Evolutionary conservation across 192 early-diverging fungal genomes (phyloP).

Genomic region (Podila minutissima): DNA sequence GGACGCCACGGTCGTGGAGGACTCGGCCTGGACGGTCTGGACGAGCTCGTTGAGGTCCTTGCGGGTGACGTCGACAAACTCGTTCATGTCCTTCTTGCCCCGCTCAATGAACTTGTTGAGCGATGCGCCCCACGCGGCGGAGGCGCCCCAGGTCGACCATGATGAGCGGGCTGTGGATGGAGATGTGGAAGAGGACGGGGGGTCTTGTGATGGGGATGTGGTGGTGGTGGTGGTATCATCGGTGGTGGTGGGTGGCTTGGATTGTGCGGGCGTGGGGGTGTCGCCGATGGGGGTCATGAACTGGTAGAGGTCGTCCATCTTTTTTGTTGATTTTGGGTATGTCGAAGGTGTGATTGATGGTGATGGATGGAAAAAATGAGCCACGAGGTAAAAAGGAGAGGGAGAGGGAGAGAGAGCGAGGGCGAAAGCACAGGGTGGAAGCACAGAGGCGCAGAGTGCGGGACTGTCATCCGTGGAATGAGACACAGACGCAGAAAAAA

Average conservation of each 20-base stretch:
- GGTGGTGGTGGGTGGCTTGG: background rate
- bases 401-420: too few species aligned
- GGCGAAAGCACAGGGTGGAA: too few species aligned
- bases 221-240: background rate
- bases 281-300: constrained; percentile 49
- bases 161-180: constrained; percentile 18
- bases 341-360: too few species aligned
- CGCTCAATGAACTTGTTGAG: constrained; percentile 50
- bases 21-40: constrained; percentile 56
- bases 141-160: constrained; percentile 27
- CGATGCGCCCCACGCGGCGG: constrained; percentile 35
- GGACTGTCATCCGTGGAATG: too few species aligned
- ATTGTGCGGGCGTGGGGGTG: background rate
- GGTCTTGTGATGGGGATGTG: background rate
- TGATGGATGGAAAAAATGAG: too few species aligned
- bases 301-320: constrained; percentile 48
- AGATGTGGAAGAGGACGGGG: constrained; percentile 6
- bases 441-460: too few species aligned
- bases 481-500: too few species aligned
- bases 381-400: too few species aligned
- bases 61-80: constrained; percentile 61
- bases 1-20: constrained; percentile 29
- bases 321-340: too few species aligned
- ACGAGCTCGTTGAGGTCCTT: constrained; percentile 62
- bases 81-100: constrained; percentile 53